Evolutionary conservation across 2,329 filamentous ascomycete genomes (phyloP).

Genomic region (Mariannaea sp.): DNA sequence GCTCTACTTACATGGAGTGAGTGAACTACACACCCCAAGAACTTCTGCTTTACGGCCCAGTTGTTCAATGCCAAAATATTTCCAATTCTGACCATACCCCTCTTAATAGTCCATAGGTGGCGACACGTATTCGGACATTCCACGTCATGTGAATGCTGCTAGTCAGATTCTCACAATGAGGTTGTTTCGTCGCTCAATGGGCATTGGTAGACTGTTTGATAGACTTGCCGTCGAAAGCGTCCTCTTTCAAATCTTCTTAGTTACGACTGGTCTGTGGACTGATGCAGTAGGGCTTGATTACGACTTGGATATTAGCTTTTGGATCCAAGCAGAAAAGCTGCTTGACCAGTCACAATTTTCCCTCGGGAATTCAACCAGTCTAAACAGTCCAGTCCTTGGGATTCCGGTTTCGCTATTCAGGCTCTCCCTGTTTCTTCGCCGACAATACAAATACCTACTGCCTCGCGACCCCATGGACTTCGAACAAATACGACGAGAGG

Average conservation of each 20-base stretch:
- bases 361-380: slow-evolving; percentile 13
- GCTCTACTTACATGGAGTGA: slow-evolving; percentile 35
- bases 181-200: slow-evolving; percentile 9
- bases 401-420: slow-evolving; percentile 29
- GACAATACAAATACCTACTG: slow-evolving; percentile 10
- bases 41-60: too few relatives aligned
- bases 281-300: slow-evolving; percentile 10
- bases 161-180: slow-evolving; percentile 27
- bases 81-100: too few relatives aligned
- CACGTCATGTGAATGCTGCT: slow-evolving; percentile 29
- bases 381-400: slow-evolving; percentile 33
- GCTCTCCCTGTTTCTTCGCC: slow-evolving; percentile 15
- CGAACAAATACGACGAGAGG: slow-evolving; percentile 8
- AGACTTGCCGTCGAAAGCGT: slow-evolving; percentile 33
- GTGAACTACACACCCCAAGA: not conserved
- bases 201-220: slow-evolving; percentile 27
- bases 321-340: slow-evolving; percentile 25
- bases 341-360: slow-evolving; percentile 20
- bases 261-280: slow-evolving; percentile 30
- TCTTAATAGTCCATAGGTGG: slow-evolving; percentile 27
- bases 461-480: not conserved
- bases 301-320: slow-evolving; percentile 25
- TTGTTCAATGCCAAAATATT: too few relatives aligned
- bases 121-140: slow-evolving; percentile 28
- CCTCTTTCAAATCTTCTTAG: slow-evolving; percentile 31